These are phyloP conservation scores for Fraxinus platypoda DNA, from an alignment of 305 asterid species.

Conservation along the genomic window DNA sequence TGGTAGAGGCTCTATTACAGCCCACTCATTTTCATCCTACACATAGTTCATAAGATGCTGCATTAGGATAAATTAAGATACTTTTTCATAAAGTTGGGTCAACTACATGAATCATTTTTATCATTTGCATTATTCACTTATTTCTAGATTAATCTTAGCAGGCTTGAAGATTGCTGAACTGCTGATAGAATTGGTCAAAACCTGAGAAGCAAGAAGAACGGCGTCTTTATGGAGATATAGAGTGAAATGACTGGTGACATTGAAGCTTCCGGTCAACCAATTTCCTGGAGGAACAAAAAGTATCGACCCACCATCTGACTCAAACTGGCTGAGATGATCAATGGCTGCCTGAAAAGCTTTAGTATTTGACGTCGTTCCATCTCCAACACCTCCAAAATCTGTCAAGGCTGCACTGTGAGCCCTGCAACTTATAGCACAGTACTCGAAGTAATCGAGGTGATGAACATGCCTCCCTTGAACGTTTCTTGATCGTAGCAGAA, in stretches of 20 bases:
- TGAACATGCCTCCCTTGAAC: constrained; percentile 32
- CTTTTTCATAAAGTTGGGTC: background rate
- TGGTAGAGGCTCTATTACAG: constrained; percentile 78
- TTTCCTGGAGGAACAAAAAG: constrained; percentile 86
- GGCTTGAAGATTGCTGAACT: background rate
- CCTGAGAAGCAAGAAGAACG: constrained; percentile 87
- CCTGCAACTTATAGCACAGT: constrained; percentile 60
- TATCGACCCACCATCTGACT: constrained; percentile 68
- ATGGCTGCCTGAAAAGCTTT: constrained; percentile 68
- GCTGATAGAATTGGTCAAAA: constrained; percentile 20
- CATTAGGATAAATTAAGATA: constrained; percentile 7
- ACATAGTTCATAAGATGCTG: background rate
- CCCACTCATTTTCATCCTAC: constrained; percentile 79
- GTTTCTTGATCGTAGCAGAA: constrained; percentile 33
- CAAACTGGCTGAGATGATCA: constrained; percentile 52
- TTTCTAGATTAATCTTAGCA: background rate
- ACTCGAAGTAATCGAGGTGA: constrained; percentile 38
- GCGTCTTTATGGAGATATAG: constrained; percentile 73
- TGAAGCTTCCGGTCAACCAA: constrained; percentile 91
- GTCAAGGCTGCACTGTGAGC: constrained; percentile 56
- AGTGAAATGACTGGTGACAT: constrained; percentile 90
- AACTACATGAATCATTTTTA: background rate
- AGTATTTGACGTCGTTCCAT: constrained; percentile 74
- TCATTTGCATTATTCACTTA: background rate
- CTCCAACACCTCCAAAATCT: constrained; percentile 91